Evolutionary conservation across 2,329 filamentous ascomycete species (phyloP).

Genomic region (Nigrospora sphaerica): DNA sequence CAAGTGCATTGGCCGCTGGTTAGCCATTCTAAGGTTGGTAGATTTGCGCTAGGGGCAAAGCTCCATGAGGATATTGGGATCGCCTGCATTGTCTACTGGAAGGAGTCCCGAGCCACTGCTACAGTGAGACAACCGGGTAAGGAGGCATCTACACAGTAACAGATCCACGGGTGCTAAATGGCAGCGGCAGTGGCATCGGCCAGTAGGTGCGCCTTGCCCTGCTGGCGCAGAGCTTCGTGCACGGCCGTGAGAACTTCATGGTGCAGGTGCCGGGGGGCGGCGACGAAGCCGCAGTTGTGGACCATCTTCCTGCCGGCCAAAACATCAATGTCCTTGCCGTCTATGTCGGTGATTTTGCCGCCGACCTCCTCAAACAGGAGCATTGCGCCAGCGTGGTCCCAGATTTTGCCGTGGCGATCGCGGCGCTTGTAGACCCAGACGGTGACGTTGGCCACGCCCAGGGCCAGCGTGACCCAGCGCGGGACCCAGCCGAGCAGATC

Average conservation of each 20-base stretch:
- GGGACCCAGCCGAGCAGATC: conserved; percentile 52
- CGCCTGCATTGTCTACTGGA: too few relatives aligned
- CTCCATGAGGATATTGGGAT: too few relatives aligned
- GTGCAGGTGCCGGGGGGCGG: conserved; percentile 39
- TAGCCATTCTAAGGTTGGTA: too few relatives aligned
- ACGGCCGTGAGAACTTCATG: conserved; percentile 31
- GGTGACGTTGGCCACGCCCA: conserved; percentile 45
- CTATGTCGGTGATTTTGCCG: conserved; percentile 46
- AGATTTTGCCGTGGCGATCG: conserved; percentile 44
- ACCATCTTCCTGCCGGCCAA: conserved; percentile 38
- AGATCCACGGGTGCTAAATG: too few relatives aligned
- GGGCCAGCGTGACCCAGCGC: conserved; percentile 44
- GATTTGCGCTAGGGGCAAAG: too few relatives aligned
- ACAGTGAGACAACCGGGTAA: too few relatives aligned
- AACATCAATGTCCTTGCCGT: conserved; percentile 43
- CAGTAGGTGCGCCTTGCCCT: conserved; percentile 25
- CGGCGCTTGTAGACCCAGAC: conserved; percentile 48
- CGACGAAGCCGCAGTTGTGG: conserved; percentile 49
- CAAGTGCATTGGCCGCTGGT: too few relatives aligned
- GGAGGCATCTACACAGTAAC: too few relatives aligned
- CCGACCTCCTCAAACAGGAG: conserved; percentile 50
- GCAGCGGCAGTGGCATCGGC: neutral
- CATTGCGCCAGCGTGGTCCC: conserved; percentile 56
- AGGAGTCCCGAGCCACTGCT: too few relatives aligned
- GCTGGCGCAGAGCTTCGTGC: conserved; percentile 23